phyloP scores from a whole-genome alignment of 257 asterid genomes.

The Anisodus acutangulus region DNA sequence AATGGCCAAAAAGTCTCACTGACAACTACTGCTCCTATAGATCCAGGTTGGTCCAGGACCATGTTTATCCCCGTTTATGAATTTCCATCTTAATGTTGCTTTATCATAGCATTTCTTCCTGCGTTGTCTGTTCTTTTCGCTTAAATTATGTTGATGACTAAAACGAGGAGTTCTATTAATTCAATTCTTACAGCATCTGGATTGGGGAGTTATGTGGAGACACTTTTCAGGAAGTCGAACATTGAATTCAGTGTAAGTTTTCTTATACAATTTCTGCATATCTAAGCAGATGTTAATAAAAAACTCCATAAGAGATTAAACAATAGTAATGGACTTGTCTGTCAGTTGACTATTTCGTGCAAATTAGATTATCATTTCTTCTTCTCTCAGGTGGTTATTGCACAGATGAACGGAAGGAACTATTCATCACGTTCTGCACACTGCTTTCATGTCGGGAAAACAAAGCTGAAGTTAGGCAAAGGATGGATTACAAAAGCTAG shows the following conservation, averaged over 20 bases:
- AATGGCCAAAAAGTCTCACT: constrained; percentile 60
- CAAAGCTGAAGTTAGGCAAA: constrained; percentile 82
- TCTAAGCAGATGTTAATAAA: neutral
- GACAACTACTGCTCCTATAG: constrained; percentile 63
- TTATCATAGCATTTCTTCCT: neutral
- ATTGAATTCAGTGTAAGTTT: constrained; percentile 79
- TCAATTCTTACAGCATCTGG: constrained; percentile 44
- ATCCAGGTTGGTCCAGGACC: constrained; percentile 60
- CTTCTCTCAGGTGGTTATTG: constrained; percentile 72
- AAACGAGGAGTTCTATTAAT: neutral
- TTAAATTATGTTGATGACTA: neutral
- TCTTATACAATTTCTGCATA: neutral
- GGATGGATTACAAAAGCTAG: constrained; percentile 99
- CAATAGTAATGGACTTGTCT: neutral
- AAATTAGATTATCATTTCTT: neutral
- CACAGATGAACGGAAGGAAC: constrained; percentile 94
- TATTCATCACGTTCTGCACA: constrained; percentile 85
- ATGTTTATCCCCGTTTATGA: neutral
- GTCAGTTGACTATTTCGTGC: neutral
- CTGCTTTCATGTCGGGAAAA: constrained; percentile 83
- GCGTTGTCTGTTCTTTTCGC: neutral
- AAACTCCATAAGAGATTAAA: neutral
- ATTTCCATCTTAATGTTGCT: constrained; percentile 1
- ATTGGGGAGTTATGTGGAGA: constrained; percentile 70
- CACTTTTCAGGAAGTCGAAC: constrained; percentile 72